Evolutionary conservation across 2,329 filamentous ascomycete species (phyloP).

Genomic region (Emergomyces pasteurianus): DNA sequence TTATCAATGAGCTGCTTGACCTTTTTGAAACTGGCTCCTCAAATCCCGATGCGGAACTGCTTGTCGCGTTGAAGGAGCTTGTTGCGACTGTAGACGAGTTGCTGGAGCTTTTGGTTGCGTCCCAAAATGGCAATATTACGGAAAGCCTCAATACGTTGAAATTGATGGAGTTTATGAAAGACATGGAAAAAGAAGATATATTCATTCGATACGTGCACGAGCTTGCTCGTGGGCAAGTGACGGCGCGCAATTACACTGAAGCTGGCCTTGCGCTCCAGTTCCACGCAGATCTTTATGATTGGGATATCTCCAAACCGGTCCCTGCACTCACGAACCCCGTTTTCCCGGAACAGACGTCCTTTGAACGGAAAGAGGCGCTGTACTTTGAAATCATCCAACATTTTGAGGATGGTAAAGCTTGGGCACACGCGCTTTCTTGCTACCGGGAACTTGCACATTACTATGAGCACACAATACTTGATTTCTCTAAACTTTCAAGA

Average conservation of each 20-base stretch:
- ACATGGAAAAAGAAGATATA: slow-evolving; percentile 95
- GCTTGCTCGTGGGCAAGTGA: slow-evolving; percentile 63
- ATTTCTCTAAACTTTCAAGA: slow-evolving; percentile 82
- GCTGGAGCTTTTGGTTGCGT: slow-evolving; percentile 77
- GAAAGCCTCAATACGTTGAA: slow-evolving; percentile 83
- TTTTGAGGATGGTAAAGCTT: slow-evolving; percentile 88
- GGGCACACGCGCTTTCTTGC: slow-evolving; percentile 74
- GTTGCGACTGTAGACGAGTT: slow-evolving; percentile 81
- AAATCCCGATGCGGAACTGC: slow-evolving; percentile 43
- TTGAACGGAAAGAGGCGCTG: slow-evolving; percentile 82
- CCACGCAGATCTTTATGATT: slow-evolving; percentile 85
- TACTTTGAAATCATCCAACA: slow-evolving; percentile 93
- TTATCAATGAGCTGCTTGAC: slow-evolving; percentile 72
- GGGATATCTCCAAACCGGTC: slow-evolving; percentile 62
- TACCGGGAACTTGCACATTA: slow-evolving; percentile 87
- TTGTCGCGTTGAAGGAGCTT: slow-evolving; percentile 62
- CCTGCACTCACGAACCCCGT: slow-evolving; percentile 57
- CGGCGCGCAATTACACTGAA: slow-evolving; percentile 68
- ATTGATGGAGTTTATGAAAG: slow-evolving; percentile 89
- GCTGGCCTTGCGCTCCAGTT: slow-evolving; percentile 79
- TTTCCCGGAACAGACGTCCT: slow-evolving; percentile 74
- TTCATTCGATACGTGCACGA: slow-evolving; percentile 95
- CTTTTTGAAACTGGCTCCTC: slow-evolving; percentile 62
- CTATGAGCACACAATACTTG: slow-evolving; percentile 80
- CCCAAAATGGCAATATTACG: slow-evolving; percentile 61